Conservation (phyloP, 805 yeast species). For the Nakazawaea wickerhamii region DNA sequence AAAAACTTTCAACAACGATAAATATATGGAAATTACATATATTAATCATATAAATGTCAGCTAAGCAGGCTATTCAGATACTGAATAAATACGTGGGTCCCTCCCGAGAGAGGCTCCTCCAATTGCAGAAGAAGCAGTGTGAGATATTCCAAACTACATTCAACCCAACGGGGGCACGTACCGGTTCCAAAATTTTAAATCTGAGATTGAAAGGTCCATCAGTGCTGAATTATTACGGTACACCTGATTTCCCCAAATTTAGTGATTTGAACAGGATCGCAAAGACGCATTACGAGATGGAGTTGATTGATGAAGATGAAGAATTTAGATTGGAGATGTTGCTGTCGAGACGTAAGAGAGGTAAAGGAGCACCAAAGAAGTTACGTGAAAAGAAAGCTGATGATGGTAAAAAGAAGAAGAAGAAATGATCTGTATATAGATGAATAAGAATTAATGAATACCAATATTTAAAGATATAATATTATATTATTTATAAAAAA, state of each 20-base stretch:
- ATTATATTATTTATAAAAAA: not conserved
- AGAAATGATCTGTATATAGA: slow-evolving; percentile 18
- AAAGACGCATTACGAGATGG: slow-evolving; percentile 34
- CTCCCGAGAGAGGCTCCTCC: slow-evolving; percentile 41
- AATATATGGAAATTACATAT: not conserved
- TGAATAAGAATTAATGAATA: not conserved
- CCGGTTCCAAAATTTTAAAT: slow-evolving; percentile 67
- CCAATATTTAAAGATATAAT: not conserved
- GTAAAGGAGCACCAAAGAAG: slow-evolving; percentile 85
- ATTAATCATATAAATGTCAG: slow-evolving; percentile 5
- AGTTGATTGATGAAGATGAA: slow-evolving; percentile 63
- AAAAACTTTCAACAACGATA: not conserved
- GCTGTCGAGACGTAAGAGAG: slow-evolving; percentile 70
- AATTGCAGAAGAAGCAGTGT: slow-evolving; percentile 56
- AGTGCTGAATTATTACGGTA: slow-evolving; percentile 69
- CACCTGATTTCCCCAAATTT: slow-evolving; percentile 61
- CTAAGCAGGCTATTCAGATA: slow-evolving; percentile 5
- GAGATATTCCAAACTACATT: slow-evolving; percentile 64
- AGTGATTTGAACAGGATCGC: slow-evolving; percentile 51
- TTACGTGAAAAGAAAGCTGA: slow-evolving; percentile 37
- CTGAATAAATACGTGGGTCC: slow-evolving; percentile 24
- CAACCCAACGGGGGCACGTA: slow-evolving; percentile 61
- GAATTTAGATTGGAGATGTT: slow-evolving; percentile 63
- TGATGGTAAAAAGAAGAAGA: slow-evolving; percentile 34
- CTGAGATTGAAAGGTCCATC: slow-evolving; percentile 69